Base-by-base conservation (phyloP, 2,329 filamentous ascomycete genomes). In the Coniochaeta sp. region DNA sequence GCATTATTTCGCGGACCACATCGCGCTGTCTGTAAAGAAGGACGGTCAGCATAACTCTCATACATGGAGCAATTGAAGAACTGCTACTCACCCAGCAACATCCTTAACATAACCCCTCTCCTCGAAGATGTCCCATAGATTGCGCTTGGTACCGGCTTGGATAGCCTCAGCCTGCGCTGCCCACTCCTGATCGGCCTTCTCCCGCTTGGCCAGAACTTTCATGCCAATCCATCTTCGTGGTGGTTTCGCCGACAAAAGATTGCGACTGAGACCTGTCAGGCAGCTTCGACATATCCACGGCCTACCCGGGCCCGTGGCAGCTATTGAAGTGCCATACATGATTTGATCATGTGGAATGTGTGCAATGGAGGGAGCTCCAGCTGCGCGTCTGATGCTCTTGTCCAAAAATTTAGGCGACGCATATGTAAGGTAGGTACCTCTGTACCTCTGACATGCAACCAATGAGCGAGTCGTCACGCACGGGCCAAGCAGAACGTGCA, bases 91-190 rank as follows among this genome's bases (percentile, higher is more conserved):
- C 86, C 86, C 88, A 57, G 87, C 86, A 30, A 87, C 74, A 57
- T 89, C 82, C 61, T 91, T 88, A 55, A 92, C 73, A 57, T 81
- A 83, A 40, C 87, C 89, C 60, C 89, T 76, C 66, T 87, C 83
- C 58, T 88, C 80, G 12, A 94, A 73, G 16, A 85, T 60, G 50
- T 81, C 78, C 70, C 87, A 82, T 50, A 85, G 75, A 56, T 81
- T 71, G 42, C 70, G 70, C 47, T 65, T 52, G 57, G 78, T 67
- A 42, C 83, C 82, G 1, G 67, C 64, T 49, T 70, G 45, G 42
- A 86, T 82, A 53, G 63, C 60, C 31, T 67, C 53, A 3, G 79
- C 78, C 49, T 67, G 66, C 45, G 66, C 55, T 14, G 69, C 58
- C 82, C 83, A 86, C 18, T 70, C 61, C 35, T 65, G 55, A 10